Evolutionary conservation across 345 rosid species (phyloP).

Genomic region (Brassica cretica): DNA sequence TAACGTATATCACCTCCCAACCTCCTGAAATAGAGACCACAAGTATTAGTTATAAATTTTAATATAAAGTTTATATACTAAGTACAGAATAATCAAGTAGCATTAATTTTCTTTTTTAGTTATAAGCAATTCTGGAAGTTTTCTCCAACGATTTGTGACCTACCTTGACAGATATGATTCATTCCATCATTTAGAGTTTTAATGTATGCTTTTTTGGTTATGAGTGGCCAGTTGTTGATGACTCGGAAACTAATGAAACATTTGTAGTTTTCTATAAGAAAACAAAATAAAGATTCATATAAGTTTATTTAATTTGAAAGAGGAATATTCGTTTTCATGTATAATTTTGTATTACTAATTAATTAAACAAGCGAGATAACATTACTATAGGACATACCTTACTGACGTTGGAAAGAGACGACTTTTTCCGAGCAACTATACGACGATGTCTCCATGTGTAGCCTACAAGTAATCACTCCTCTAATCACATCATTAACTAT

Average conservation of each 20-base stretch:
- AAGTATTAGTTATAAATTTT: not conserved
- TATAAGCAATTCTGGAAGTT: not conserved
- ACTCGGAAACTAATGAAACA: constrained; percentile 26
- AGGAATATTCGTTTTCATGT: constrained; percentile 21
- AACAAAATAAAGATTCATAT: not conserved
- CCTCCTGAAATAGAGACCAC: constrained; percentile 20
- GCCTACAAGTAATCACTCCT: constrained; percentile 31
- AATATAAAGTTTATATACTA: not conserved
- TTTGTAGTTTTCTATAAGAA: not conserved
- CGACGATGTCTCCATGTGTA: constrained; percentile 36
- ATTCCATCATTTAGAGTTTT: not conserved
- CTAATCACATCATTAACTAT: constrained; percentile 17
- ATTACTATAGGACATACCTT: constrained; percentile 12
- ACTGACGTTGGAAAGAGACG: constrained; percentile 14
- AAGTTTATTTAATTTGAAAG: constrained; percentile 3
- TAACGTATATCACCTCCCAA: constrained; percentile 19
- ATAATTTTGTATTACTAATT: not conserved
- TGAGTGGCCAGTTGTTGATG: constrained; percentile 29
- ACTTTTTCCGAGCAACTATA: constrained; percentile 1
- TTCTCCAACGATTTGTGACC: constrained; percentile 23
- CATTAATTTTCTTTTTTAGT: not conserved
- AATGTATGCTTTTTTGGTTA: not conserved
- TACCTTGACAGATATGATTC: not conserved
- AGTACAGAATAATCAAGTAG: constrained; percentile 4
- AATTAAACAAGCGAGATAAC: constrained; percentile 3